Conservation (phyloP, 306 rosid genomes). For the Lathyrus tuberosus region DNA sequence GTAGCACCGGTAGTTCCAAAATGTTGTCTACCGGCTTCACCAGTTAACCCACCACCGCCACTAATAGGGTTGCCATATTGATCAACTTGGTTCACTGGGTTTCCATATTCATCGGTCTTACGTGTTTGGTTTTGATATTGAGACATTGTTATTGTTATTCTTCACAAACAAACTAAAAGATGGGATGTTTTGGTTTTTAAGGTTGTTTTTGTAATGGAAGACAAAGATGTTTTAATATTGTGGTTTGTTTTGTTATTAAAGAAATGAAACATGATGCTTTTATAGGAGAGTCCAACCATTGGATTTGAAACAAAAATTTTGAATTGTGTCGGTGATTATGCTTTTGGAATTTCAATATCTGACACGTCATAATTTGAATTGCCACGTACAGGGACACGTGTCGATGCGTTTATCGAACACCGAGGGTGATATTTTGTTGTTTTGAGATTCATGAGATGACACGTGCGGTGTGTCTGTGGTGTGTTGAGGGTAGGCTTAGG, state of each 20-base stretch:
- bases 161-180: background rate
- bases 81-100: slow-evolving; percentile 33
- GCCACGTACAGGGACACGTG: slow-evolving; percentile 13
- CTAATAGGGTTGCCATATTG: slow-evolving; percentile 29
- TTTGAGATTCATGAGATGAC: background rate
- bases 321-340: background rate
- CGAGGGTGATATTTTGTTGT: background rate
- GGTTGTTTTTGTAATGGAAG: background rate
- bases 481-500: no score
- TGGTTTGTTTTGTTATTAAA: background rate
- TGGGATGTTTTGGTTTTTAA: background rate
- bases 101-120: slow-evolving; percentile 33
- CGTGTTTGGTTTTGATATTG: slow-evolving; percentile 16
- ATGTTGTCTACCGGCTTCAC: background rate
- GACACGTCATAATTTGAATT: background rate
- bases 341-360: background rate
- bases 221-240: background rate
- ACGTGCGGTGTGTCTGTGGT: background rate
- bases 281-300: background rate
- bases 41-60: background rate
- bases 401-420: background rate
- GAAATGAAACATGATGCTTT: background rate
- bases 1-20: background rate
- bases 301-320: background rate
- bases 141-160: slow-evolving; percentile 16